Percentiles rank a stretch among this genome's conserved stretches.
Evolutionary conservation across 1,139 yeast species (phyloP).

Genomic region (Yamadazyma conglobata): DNA sequence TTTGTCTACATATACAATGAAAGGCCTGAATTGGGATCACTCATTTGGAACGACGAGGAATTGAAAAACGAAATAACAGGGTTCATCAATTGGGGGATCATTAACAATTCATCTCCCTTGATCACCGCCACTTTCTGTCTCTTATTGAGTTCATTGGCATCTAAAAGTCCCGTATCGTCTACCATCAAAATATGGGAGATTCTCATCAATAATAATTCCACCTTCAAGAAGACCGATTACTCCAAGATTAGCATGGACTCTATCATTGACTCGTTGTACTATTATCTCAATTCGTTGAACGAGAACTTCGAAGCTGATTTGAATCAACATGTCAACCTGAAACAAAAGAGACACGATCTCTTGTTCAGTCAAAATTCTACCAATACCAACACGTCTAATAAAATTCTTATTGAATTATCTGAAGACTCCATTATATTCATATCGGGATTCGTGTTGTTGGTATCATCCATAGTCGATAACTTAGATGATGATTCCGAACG

Average conservation of each 20-base stretch:
- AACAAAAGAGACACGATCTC: slow-evolving; percentile 36
- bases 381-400: slow-evolving; percentile 16
- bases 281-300: slow-evolving; percentile 52
- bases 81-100: slow-evolving; percentile 83
- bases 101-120: slow-evolving; percentile 72
- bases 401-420: slow-evolving; percentile 53
- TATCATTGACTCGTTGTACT: slow-evolving; percentile 53
- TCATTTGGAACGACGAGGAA: slow-evolving; percentile 73
- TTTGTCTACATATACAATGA: slow-evolving; percentile 66
- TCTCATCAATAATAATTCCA: slow-evolving; percentile 28
- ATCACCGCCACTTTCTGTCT: slow-evolving; percentile 82
- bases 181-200: slow-evolving; percentile 37
- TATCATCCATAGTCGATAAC: slow-evolving; percentile 35
- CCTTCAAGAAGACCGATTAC: slow-evolving; percentile 36
- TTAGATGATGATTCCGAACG: slow-evolving; percentile 23
- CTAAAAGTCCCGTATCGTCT: slow-evolving; percentile 52
- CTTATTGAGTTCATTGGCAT: slow-evolving; percentile 70
- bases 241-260: slow-evolving; percentile 56
- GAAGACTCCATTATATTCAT: slow-evolving; percentile 80
- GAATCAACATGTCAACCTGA: slow-evolving; percentile 26
- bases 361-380: slow-evolving; percentile 25
- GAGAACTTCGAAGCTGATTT: slow-evolving; percentile 39
- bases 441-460: slow-evolving; percentile 59
- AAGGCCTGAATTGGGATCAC: slow-evolving; percentile 54
- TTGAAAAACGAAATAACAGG: slow-evolving; percentile 49